Evolutionary conservation across 2,329 filamentous ascomycete genomes (phyloP), one percentile per base, ranked within the genome.

Genomic region (Aspergillus sp.): DNA sequence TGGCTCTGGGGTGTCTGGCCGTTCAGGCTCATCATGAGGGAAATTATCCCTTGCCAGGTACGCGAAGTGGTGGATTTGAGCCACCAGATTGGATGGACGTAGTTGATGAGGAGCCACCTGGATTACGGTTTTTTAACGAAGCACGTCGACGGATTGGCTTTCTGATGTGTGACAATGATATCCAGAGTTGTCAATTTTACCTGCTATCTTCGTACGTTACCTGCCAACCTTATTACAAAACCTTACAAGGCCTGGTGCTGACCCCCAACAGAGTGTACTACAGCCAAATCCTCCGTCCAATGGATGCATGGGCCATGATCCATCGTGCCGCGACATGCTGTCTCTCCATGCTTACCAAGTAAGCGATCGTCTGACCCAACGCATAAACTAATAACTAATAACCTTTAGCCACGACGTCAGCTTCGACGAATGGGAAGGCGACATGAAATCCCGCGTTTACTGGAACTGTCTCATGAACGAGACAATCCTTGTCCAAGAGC

Each of bases 401-500:
- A 64, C 27, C 43, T 55, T 44, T 23, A 67, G 64, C 50, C 66
- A 67, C 46, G 62, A 67, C 41, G 65, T 66, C 23, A 70, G 73
- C 23, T 66, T 76, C 46, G 71, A 79, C 48, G 62, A 73, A 25
- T 80, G 76, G 76, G 73, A 76, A 50, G 72, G 74, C 4, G 77
- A 80, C 57, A 79, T 80, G 75, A 73, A 79, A 49, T 76, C 75
- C 2, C 67, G 76, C 15, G 66, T 79, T 1, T 80, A 77, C 52
- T 80, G 77, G 77, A 78, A 74, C 48, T 75, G 74, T 13, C 64
- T 78, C 41, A 77, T 79, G 74, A 76, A 77, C 53, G 76, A 80
- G 54, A 77, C 74, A 1, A 76, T 80, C 45, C 71, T 79, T 10
- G 74, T 75, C 0, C 76, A 80, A 58, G 77, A 80, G 50, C 63